Base-by-base conservation (phyloP, 192 early-diverging fungal species). In the Coemansia sp. region DNA sequence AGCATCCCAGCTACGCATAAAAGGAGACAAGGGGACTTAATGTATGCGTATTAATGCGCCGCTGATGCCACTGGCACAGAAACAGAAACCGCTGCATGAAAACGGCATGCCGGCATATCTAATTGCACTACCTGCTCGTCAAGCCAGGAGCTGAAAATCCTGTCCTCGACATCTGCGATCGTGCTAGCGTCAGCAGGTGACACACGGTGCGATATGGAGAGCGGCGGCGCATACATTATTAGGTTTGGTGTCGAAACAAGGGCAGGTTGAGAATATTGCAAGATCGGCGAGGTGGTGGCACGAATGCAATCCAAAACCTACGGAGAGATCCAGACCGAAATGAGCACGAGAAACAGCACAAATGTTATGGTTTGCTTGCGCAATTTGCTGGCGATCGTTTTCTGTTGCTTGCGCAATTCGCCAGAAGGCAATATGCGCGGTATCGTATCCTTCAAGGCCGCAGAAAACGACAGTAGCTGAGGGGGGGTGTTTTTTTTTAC, bases 91-190 rank as follows among this genome's bases (percentile, higher is more conserved):
- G 15, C 6, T 29, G 1, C 29, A 3, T 3, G 29, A 29, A 29
- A 29, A 29, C 29, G 29, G 3, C 29, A 48, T 19, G 19, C 46
- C 3, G 19, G 8, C 46, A 20, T 7, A 48, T 48, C 15, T 20
- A 5, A 13, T 52, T 25, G 25, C 23, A 22, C 56, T 75, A 75
- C 78, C 78, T 80, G 72, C 48, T 64, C 64, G 43, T 62, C 45
- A 49, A 53, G 29, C 58, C 66, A 54, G 14, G 59, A 45, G 40
- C 59, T 40, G 63, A 80, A 62, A 50, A 80, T 63, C 63, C 66
- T 70, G 35, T 61, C 61, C 59, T 80, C 73, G 54, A 80, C 66
- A 54, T 80, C 77, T 65, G 77, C 77, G 63, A 71, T 61, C 49
- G 69, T 60, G 59, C 59, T 49, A 45, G 68, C 60, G 34, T 65